Conservation (phyloP, 2,329 filamentous ascomycete species). For the Helotiales sp. region DNA sequence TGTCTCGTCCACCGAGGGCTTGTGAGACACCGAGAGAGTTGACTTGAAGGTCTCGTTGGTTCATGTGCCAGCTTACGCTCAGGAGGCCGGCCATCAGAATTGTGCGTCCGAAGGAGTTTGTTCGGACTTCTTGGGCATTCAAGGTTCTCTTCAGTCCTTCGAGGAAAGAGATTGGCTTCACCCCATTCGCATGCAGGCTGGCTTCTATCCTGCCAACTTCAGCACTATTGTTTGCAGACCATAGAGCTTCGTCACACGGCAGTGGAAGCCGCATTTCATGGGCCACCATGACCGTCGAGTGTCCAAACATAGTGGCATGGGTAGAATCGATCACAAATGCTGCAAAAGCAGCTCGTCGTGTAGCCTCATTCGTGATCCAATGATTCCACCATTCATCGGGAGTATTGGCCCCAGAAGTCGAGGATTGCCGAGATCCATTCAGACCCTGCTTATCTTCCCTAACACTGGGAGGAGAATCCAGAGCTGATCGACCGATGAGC, state of each 20-base stretch:
- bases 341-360: conserved; percentile 83
- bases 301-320: conserved; percentile 96
- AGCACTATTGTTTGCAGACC: conserved; percentile 84
- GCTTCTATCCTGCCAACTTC: conserved; percentile 85
- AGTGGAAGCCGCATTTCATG: conserved; percentile 91
- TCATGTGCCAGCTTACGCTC: conserved; percentile 97
- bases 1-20: conserved; percentile 82
- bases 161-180: conserved; percentile 83
- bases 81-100: conserved; percentile 92
- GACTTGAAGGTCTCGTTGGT: conserved; percentile 90
- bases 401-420: conserved; percentile 65
- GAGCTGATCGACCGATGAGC: conserved; percentile 78
- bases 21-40: conserved; percentile 79
- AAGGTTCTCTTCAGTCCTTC: conserved; percentile 89
- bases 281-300: conserved; percentile 94
- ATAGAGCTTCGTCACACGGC: conserved; percentile 89
- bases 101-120: conserved; percentile 89
- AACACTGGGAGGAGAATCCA: conserved; percentile 79
- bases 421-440: conserved; percentile 59
- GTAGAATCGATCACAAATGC: conserved; percentile 95
- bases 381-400: conserved; percentile 92
- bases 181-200: conserved; percentile 75
- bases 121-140: conserved; percentile 80
- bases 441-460: conserved; percentile 45
- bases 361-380: conserved; percentile 95